phyloP scores from a whole-genome alignment of 2,329 filamentous ascomycete species.

The Colletotrichum sublineola region DNA sequence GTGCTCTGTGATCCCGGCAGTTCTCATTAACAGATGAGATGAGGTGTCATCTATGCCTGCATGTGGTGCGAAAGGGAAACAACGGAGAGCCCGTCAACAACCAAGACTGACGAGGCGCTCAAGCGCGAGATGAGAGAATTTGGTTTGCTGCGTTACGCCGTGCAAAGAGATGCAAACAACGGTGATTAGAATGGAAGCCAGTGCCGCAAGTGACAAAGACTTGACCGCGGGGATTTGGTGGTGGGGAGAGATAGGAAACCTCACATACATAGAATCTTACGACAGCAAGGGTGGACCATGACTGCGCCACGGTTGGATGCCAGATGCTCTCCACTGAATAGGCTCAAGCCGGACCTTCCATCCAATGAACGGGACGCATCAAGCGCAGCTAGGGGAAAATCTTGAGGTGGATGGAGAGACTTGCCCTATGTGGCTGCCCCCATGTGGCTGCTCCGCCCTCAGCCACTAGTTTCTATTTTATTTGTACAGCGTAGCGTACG shows the following conservation, averaged over 20 bases:
- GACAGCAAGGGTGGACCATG: not conserved
- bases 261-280: conserved; percentile 13
- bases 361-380: conserved; percentile 5
- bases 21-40: not conserved
- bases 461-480: conserved; percentile 14
- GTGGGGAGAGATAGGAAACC: not conserved
- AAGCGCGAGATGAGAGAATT: conserved; percentile 8
- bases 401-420: not conserved
- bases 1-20: conserved; percentile 3
- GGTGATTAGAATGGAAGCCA: not conserved
- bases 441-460: conserved; percentile 32
- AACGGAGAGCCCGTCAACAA: conserved; percentile 16
- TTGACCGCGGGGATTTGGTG: not conserved
- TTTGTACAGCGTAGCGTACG: not conserved
- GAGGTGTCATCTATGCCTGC: conserved; percentile 2
- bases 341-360: conserved; percentile 1
- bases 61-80: not conserved
- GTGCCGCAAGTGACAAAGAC: not conserved
- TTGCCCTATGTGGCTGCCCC: conserved; percentile 16
- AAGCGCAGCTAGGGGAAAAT: not conserved
- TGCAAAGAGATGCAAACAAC: not conserved
- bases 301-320: conserved; percentile 18
- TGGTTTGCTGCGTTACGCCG: conserved; percentile 38
- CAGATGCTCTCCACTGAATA: conserved; percentile 7
- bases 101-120: not conserved